A percentile compares a stretch with the other conserved stretches of the same genome.
Evolutionary conservation across 2,329 filamentous ascomycete genomes (phyloP).

Genomic region (Monilinia vaccinii-corymbosi): DNA sequence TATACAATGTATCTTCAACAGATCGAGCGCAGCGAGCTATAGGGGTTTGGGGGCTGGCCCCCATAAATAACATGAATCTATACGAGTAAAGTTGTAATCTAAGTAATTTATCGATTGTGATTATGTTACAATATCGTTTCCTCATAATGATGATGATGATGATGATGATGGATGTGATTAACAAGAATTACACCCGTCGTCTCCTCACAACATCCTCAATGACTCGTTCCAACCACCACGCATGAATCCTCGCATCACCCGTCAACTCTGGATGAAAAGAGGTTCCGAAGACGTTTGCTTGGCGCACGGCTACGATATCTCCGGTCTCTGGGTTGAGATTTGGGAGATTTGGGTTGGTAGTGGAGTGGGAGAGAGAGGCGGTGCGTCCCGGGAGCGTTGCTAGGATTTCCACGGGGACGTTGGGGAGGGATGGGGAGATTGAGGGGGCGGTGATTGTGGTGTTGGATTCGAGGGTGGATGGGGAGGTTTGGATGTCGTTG

Average conservation of each 20-base stretch:
- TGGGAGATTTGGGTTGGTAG: slow-evolving; percentile 29
- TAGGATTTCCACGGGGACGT: slow-evolving; percentile 39
- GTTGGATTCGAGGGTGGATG: slow-evolving; percentile 20
- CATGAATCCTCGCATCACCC: slow-evolving; percentile 76
- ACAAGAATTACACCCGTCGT: too few species aligned
- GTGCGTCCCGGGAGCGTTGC: slow-evolving; percentile 39
- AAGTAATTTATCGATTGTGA: too few species aligned
- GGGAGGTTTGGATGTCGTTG: too few species aligned
- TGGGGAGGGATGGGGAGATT: slow-evolving; percentile 23
- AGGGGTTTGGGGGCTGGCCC: too few species aligned
- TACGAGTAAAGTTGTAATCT: too few species aligned
- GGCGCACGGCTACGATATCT: slow-evolving; percentile 80
- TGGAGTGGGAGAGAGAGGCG: slow-evolving; percentile 23
- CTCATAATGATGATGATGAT: background rate
- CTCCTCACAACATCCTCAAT: slow-evolving; percentile 30
- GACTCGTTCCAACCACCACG: slow-evolving; percentile 83
- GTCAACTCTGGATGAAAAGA: slow-evolving; percentile 96
- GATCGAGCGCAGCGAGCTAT: too few species aligned
- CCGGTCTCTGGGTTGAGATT: slow-evolving; percentile 37
- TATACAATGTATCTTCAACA: too few species aligned
- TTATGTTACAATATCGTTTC: background rate
- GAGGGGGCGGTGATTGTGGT: slow-evolving; percentile 17
- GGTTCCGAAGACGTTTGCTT: slow-evolving; percentile 87
- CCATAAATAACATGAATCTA: too few species aligned
- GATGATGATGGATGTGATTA: too few species aligned